Evolutionary conservation across 495 filamentous ascomycete genomes (phyloP), one percentile per base, ranked within the genome.

Genomic region (Aspergillus biplanus): DNA sequence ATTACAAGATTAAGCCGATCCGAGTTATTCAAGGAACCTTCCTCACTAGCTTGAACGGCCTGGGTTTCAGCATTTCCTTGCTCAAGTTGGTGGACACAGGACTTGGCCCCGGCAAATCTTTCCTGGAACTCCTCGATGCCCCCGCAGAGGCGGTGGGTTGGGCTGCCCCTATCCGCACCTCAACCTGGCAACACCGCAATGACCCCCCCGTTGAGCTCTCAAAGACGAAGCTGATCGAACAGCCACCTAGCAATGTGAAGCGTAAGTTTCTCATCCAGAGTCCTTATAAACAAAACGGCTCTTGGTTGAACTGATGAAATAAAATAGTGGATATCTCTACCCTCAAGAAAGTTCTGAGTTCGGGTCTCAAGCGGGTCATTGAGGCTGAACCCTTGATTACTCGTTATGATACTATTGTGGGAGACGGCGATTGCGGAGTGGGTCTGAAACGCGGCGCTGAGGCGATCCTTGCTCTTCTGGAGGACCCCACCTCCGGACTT

Each of bases 371-470:
- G 55, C 80, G 80, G 48, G 73, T 98, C 49, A 90, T 97, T 62
- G 82, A 78, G 0, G 90, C 86, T 1, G 95, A 99, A 69, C 86
- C 90, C 5, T 87, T 93, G 59, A 85, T 98, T 33, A 97, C 96
- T 7, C 87, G 83, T 58, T 97, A 88, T 72, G 95, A 99, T 71
- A 96, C 92, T 1, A 85, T 96, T 32, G 92, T 97, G 54, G 95
- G 95, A 53, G 95, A 99, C 73, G 95, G 95, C 47, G 95, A 99
- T 77, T 99, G 95, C 74, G 95, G 95, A 1, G 88, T 92, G 33
- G 92, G 92, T 0, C 80, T 99, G 44, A 92, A 92, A 78, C 86
- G 93, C 56, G 95, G 95, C 27, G 95, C 95, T 35, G 92, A 97
- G 82, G 92, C 91, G 18, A 82, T 97, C 48, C 77, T 93, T 11